These are phyloP conservation scores for Colletotrichum viniferum DNA, from an alignment of 2,329 filamentous ascomycete species.

Conservation along the genomic window DNA sequence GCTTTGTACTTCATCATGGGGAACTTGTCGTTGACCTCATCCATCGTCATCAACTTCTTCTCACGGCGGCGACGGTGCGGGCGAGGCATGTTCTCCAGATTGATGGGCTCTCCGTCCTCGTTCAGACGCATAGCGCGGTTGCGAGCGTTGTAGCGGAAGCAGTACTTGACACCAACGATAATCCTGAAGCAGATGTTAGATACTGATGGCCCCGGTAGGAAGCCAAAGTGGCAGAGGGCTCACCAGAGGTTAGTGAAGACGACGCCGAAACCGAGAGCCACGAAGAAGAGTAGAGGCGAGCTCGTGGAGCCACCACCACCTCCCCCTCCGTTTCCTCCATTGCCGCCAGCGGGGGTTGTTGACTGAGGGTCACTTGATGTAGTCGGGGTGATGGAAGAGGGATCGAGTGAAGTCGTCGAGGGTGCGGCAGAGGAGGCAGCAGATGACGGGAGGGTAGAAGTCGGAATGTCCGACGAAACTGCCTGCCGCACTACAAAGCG, in stretches of 20 bases:
- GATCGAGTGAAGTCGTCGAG: slow-evolving; percentile 19
- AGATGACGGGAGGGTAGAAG: slow-evolving; percentile 21
- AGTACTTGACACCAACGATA: slow-evolving; percentile 99
- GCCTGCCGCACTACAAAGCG: slow-evolving; percentile 37
- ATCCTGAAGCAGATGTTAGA: slow-evolving; percentile 69
- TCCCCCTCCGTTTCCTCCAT: slow-evolving; percentile 2
- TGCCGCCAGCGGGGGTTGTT: background rate
- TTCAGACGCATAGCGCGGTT: slow-evolving; percentile 79
- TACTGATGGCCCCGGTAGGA: background rate
- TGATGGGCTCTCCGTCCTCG: slow-evolving; percentile 87
- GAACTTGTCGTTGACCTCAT: slow-evolving; percentile 97
- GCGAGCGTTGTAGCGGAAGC: slow-evolving; percentile 96
- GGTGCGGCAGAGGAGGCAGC: slow-evolving; percentile 15
- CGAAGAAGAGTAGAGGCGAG: slow-evolving; percentile 74
- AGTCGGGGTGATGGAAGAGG: background rate
- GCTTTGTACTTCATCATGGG: slow-evolving; percentile 95
- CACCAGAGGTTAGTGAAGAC: slow-evolving; percentile 99
- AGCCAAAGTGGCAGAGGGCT: slow-evolving; percentile 35
- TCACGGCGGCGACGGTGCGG: slow-evolving; percentile 87
- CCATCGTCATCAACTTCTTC: slow-evolving; percentile 99
- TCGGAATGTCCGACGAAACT: slow-evolving; percentile 12
- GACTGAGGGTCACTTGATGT: background rate
- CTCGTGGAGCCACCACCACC: slow-evolving; percentile 35
- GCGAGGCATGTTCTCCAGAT: slow-evolving; percentile 81
- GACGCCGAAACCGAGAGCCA: slow-evolving; percentile 94